Conservation (phyloP, 1,284 basidiomycete species). For the Ceratobasidium sp. region DNA sequence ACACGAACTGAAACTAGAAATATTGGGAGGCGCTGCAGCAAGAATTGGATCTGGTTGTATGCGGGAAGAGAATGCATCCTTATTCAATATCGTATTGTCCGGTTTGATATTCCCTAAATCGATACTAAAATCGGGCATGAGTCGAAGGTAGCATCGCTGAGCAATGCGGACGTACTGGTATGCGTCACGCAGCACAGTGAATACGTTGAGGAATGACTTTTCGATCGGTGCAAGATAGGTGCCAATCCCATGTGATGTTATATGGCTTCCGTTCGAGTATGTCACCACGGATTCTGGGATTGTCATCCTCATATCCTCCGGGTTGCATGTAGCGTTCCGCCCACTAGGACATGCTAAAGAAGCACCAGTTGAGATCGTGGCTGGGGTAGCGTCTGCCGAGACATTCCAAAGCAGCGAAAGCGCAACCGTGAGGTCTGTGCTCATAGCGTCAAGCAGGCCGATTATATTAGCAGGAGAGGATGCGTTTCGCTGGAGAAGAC, state of each 20-base stretch:
- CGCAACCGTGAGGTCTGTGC: neutral
- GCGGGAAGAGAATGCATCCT: neutral
- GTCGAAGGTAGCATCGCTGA: neutral
- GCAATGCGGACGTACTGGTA: conserved; percentile 19
- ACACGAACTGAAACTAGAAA: no score
- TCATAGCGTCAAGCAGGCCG: conserved; percentile 3
- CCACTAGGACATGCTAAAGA: conserved; percentile 12
- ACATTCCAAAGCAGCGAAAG: neutral
- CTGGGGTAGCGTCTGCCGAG: neutral
- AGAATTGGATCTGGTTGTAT: neutral
- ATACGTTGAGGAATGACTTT: neutral
- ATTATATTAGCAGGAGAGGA: conserved; percentile 3
- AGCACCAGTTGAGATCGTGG: neutral
- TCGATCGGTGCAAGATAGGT: neutral
- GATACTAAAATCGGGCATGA: neutral
- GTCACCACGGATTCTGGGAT: neutral
- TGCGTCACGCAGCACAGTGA: conserved; percentile 8
- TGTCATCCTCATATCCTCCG: conserved; percentile 12
- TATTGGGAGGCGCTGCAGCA: neutral
- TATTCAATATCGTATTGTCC: neutral
- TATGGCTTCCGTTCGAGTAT: neutral
- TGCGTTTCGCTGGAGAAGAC: neutral
- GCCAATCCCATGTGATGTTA: neutral
- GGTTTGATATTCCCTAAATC: conserved; percentile 24
- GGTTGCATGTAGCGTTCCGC: neutral